phyloP scores from a whole-genome alignment of 352 stramenopile genomes.

The Phytophthora europaea region DNA sequence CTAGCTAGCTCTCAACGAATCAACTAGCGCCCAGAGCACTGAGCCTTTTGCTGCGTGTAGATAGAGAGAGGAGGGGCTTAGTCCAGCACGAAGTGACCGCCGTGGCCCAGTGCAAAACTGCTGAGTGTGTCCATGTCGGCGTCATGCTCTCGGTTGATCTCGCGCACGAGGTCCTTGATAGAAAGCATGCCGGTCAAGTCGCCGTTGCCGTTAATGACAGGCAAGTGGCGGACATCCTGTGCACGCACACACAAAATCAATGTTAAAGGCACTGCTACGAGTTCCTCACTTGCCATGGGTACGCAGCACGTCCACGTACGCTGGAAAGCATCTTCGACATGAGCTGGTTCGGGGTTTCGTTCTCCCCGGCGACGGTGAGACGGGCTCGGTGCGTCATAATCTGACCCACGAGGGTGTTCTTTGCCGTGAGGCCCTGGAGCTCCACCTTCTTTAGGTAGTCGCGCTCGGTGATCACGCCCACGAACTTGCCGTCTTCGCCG shows the following conservation, averaged over 20 bases:
- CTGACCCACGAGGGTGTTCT: constrained; percentile 90
- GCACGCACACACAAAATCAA: not conserved
- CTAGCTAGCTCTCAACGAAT: constrained; percentile 1
- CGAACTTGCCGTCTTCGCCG: constrained; percentile 90
- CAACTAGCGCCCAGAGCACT: constrained; percentile 1
- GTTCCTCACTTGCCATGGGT: too few relatives aligned
- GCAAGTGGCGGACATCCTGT: constrained; percentile 95
- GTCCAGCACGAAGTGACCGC: constrained; percentile 87
- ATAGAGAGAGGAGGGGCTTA: constrained; percentile 35
- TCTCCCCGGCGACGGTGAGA: constrained; percentile 86
- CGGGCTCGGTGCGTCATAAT: constrained; percentile 96
- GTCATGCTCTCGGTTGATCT: constrained; percentile 85
- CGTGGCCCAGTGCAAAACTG: constrained; percentile 78
- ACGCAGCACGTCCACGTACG: constrained; percentile 27
- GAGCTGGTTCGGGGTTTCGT: constrained; percentile 91
- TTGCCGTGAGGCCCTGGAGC: constrained; percentile 91
- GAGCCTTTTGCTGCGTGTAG: not conserved
- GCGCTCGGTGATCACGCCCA: constrained; percentile 94
- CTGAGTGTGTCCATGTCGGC: constrained; percentile 86
- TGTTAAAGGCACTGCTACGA: not conserved
- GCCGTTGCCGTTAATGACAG: constrained; percentile 93
- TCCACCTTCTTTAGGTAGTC: constrained; percentile 98
- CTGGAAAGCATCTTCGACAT: constrained; percentile 98
- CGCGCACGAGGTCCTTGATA: constrained; percentile 94
- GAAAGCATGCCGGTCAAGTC: constrained; percentile 95